Percentiles rank a stretch among this genome's conserved stretches.
phyloP scores from a whole-genome alignment of 768 basidiomycete genomes.

The Porphyrellus cyaneotinctus region DNA sequence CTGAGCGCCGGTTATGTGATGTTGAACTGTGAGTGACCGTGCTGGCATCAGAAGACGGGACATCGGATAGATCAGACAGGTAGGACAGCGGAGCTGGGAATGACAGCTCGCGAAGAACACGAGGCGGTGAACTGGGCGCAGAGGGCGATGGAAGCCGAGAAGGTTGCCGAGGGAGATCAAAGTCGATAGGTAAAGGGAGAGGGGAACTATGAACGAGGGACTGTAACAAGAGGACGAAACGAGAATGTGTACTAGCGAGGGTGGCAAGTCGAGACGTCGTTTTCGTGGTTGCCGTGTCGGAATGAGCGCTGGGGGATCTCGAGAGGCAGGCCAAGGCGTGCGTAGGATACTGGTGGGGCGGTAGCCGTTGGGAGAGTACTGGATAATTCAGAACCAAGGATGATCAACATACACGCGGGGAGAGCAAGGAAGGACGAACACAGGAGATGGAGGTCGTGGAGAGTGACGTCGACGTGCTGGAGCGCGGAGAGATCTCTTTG shows the following conservation, averaged over 20 bases:
- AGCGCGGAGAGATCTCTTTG: conserved; percentile 38
- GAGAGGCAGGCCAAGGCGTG: conserved; percentile 57
- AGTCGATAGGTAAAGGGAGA: conserved; percentile 43
- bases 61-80: conserved; percentile 18
- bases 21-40: neutral
- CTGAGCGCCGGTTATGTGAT: conserved; percentile 2
- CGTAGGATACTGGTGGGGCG: conserved; percentile 68
- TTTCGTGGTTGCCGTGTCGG: conserved; percentile 22
- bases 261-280: conserved; percentile 39
- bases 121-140: conserved; percentile 23
- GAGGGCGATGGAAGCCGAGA: conserved; percentile 15
- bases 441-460: conserved; percentile 61
- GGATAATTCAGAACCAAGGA: neutral
- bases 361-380: conserved; percentile 65
- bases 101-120: conserved; percentile 50
- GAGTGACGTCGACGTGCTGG: conserved; percentile 47
- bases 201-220: conserved; percentile 63
- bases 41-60: conserved; percentile 5
- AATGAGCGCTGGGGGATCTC: conserved; percentile 24
- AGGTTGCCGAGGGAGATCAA: conserved; percentile 34
- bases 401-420: conserved; percentile 5
- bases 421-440: conserved; percentile 43
- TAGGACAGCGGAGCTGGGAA: conserved; percentile 75
- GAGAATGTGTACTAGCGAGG: conserved; percentile 62
- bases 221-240: conserved; percentile 71